Base-by-base conservation (phyloP, 83 land plant species). In the Thuja plicata region DNA sequence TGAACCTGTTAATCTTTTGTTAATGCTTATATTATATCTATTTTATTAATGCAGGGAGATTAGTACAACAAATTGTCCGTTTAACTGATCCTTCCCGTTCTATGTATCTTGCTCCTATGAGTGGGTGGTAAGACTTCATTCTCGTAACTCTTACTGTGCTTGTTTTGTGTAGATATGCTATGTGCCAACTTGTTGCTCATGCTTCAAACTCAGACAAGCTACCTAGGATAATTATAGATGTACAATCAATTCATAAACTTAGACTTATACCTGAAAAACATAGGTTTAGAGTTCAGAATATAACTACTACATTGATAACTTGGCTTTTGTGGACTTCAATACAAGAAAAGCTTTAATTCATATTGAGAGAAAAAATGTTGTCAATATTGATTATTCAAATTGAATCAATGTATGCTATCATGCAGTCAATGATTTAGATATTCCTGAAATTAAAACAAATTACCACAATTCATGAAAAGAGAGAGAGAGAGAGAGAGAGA, bases 81-180 rank as follows among this genome's bases (percentile, higher is more conserved):
- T 43, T 91, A 35, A 92, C 93, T 40, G 82, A 92, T 77, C 93
- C 93, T 24, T 91, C 92, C 38, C 74, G 82, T 21, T 92, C 93
- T 27, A 91, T 92, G 92, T 92, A 92, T 54, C 90, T 92, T 21
- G 92, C 92, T 66, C 93, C 93, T 40, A 91, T 92, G 93, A 92
- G 92, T 87, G 93, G 93, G 21, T 92, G 93, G 93, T 87, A 89
- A 89, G 16, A n/a, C 1, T 32, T 37, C 8, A 66, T 87, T 24
- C 38, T 50, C 37, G 1, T 54, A 13, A 78, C 41, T 66, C 71
- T 66, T 66, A 24, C 71, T 10, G 1, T 66, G 35, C 38, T 15
- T 34, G 30, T 46, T 84, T 30, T 48, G 80, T 43, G 37, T 81
- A 24, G n/a, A 40, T 21, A 40, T 40, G 84, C 43, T 40, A 43